These are phyloP conservation scores for Phellinidium pouzarii DNA, from an alignment of 1,284 basidiomycete genomes.

Conservation along the genomic window DNA sequence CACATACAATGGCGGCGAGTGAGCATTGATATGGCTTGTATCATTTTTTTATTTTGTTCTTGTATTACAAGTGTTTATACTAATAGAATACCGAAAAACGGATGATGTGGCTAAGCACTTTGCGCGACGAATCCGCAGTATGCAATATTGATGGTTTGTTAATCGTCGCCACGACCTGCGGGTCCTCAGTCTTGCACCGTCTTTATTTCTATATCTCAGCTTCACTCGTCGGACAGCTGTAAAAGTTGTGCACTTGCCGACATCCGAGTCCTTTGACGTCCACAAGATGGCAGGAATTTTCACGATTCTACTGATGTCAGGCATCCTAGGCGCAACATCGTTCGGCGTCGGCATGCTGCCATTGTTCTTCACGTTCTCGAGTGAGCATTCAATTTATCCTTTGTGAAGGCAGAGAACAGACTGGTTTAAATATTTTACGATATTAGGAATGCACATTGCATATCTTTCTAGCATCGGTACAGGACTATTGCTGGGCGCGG, in stretches of 20 bases:
- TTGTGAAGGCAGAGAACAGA: neutral
- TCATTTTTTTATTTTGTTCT: too few species aligned
- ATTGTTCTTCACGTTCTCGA: slow-evolving; percentile 65
- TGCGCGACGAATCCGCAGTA: too few species aligned
- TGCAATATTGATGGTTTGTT: too few species aligned
- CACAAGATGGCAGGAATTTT: slow-evolving; percentile 26
- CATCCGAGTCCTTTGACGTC: neutral
- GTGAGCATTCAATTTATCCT: slow-evolving; percentile 40
- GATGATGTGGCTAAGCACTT: too few species aligned
- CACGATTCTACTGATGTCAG: slow-evolving; percentile 52
- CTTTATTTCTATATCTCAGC: too few species aligned
- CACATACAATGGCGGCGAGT: neutral
- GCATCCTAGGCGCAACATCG: slow-evolving; percentile 64
- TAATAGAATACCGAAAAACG: too few species aligned
- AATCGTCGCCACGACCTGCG: neutral
- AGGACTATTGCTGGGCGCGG: slow-evolving; percentile 84
- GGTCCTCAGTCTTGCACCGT: neutral
- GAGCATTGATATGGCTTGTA: too few species aligned
- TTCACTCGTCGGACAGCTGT: too few species aligned
- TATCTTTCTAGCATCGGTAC: slow-evolving; percentile 66
- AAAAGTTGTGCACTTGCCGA: neutral
- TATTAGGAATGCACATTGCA: slow-evolving; percentile 48
- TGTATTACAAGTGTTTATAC: too few species aligned
- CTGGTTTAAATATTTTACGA: slow-evolving; percentile 1
- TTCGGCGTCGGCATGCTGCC: slow-evolving; percentile 72